Conservation (phyloP, 176 grass and related monocot species). For the Saccharum spontaneum region DNA sequence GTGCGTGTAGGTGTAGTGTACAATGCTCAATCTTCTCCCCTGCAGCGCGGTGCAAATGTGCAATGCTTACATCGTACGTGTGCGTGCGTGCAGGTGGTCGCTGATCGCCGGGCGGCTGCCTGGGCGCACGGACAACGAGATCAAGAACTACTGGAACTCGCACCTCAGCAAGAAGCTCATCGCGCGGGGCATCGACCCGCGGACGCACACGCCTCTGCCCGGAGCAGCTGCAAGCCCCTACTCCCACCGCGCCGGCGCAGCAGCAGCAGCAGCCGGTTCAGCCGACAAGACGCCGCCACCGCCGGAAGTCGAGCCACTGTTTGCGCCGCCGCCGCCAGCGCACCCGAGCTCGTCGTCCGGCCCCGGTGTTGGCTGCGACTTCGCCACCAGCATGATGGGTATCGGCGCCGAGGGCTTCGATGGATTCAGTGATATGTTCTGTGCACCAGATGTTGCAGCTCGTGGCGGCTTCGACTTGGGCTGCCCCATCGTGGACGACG, state of each 20-base stretch:
- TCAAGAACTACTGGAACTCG: constrained; percentile 90
- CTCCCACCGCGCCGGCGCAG: not conserved
- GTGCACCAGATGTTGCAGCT: not conserved
- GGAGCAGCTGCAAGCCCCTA: not conserved
- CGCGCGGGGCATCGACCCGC: constrained; percentile 64
- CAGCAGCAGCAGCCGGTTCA: not conserved
- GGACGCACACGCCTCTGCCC: constrained; percentile 58
- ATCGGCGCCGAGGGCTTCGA: constrained; percentile 28
- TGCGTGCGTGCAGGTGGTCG: constrained; percentile 57
- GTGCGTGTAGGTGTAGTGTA: constrained; percentile 13
- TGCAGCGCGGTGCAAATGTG: not conserved
- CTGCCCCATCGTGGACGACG: constrained; percentile 37
- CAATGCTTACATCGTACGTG: not conserved
- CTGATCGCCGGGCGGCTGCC: constrained; percentile 78
- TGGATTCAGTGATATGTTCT: constrained; percentile 21
- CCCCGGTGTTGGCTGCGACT: constrained; percentile 13
- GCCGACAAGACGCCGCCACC: not conserved
- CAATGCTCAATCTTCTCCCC: not conserved
- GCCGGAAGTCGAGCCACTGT: not conserved
- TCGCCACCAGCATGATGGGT: constrained; percentile 11
- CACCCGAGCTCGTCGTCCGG: not conserved
- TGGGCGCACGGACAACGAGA: constrained; percentile 82
- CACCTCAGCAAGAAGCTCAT: constrained; percentile 84
- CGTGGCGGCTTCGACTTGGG: constrained; percentile 27
- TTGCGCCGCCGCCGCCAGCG: not conserved